Evolutionary conservation across 306 rosid species (phyloP), one percentile per base, ranked within the genome.

Genomic region (Cicer arietinum): DNA sequence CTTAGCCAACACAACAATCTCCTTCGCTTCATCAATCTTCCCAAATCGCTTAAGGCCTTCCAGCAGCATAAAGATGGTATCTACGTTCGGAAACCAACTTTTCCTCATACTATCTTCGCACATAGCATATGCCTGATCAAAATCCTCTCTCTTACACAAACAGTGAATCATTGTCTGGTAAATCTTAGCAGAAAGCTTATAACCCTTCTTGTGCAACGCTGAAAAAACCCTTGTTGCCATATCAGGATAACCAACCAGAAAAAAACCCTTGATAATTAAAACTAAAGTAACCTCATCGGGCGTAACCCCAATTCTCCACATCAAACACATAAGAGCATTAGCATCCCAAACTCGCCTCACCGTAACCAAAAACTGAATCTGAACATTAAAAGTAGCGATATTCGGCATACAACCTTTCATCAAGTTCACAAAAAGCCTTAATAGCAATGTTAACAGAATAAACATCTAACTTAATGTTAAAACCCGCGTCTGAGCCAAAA

Each of bases 131-230:
- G 97, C 92, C 62, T 79, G 13, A 66, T 63, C 52, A 51, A 86
- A 87, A 80, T 87, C 92, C 80, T 76, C 74, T 35, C 82, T 85
- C 83, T 50, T 84, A 65, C 94, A 89, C 17, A 91, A 84, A 81
- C 89, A 88, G 81, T 89, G 97, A 86, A 91, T 86, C 95, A 91
- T 89, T 25, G 92, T 91, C 87, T 89, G 97, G 73, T 88, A 88
- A 63, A 89, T 89, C 81, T 89, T 86, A 44, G 74, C 17, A 79
- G 85, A 88, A 35, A 89, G 87, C 62, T 80, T 88, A 76, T 39
- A 73, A 12, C 90, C 92, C 69, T 79, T 85, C 14, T 76, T 80
- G 4, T 68, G 83, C 9, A 91, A 70, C 17, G 82, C 68, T 41
- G 84, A 84, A 78, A 83, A 91, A 72, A 86, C 85, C 90, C 81